Base-by-base conservation (phyloP, 1,284 basidiomycete species). In the Phylloboletellus chloephorus region DNA sequence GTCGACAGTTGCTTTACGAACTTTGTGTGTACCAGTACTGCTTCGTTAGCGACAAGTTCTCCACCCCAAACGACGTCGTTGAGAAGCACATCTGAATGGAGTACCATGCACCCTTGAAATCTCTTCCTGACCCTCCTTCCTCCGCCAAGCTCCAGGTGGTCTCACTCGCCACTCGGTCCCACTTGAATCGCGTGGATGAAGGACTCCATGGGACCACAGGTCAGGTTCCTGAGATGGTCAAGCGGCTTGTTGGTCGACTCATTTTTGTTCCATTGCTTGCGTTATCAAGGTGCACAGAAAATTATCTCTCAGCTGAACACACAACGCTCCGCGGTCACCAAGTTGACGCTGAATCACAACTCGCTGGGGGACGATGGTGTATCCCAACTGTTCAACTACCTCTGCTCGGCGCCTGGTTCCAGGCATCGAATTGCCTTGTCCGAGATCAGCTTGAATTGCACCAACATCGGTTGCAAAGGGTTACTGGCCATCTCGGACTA, bases 311-410 rank as follows among this genome's bases (percentile, higher is more conserved):
- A 65, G 31, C 66, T 82, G 20, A 63, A 58, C 7, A 50, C 61
- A 4, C 69, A 69, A 15, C 66, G 63, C 25, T 45, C 52, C 21
- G 48, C 56, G 4, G 68, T 81, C 23, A 69, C 68, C 26, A 73
- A 70, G 47, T 66, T 84, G 31, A 64, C 73, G 28, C 53, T 83
- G 16, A 72, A 75, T 7, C 72, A 80, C 47, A 84, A 81, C 49
- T 48, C 66, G 10, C 69, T 85, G 3, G 71, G 72, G 3, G 74
- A 82, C 51, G 71, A 74, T 12, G 82, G 82, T n/a, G 68, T 73
- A 48, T 64, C 66, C 20, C 59, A 65, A 7, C 58, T 85, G 6
- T 81, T 83, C 53, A 59, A 63, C 21, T 82, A 74, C 51, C 67
- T 85, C 7, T 59, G 63, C 23, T 77, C 78, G 4, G 49, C 61